Conservation (phyloP, 108 stramenopile genomes). For the Cyclotella distinguenda region DNA sequence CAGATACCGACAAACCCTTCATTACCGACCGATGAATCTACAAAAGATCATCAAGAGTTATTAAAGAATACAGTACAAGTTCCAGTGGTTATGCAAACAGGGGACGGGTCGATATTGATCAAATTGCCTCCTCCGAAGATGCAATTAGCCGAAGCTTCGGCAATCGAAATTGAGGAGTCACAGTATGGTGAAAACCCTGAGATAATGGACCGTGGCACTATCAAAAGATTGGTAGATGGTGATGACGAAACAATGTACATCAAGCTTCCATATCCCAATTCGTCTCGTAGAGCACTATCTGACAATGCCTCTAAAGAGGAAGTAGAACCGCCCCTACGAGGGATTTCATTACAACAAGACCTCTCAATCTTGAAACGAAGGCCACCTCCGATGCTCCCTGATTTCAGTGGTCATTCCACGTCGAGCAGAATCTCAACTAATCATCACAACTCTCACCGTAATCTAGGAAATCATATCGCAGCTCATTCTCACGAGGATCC, state of each 20-base stretch:
- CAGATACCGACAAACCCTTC: too few species aligned
- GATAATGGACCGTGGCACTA: too few species aligned
- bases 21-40: too few species aligned
- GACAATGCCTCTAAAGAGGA: conserved; percentile 12
- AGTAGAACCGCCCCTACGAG: conserved; percentile 29
- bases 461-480: background rate
- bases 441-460: conserved; percentile 9
- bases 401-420: background rate
- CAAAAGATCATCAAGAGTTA: background rate
- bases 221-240: too few species aligned
- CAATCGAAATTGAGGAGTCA: background rate
- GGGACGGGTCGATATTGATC: conserved; percentile 36
- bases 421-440: background rate
- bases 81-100: conserved; percentile 27
- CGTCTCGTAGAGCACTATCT: background rate
- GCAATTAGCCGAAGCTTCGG: conserved; percentile 7
- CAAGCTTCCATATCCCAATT: conserved; percentile 32
- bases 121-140: conserved; percentile 44
- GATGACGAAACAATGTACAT: conserved; percentile 36
- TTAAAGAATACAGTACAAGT: background rate
- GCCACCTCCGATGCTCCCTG: conserved; percentile 10
- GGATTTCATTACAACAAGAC: conserved; percentile 10
- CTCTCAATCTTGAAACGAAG: conserved; percentile 12
- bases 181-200: background rate
- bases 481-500: conserved; percentile 5